Evolutionary conservation across 1,284 basidiomycete genomes (phyloP), one percentile per base, ranked within the genome.

Genomic region (Jaminaea rosea): DNA sequence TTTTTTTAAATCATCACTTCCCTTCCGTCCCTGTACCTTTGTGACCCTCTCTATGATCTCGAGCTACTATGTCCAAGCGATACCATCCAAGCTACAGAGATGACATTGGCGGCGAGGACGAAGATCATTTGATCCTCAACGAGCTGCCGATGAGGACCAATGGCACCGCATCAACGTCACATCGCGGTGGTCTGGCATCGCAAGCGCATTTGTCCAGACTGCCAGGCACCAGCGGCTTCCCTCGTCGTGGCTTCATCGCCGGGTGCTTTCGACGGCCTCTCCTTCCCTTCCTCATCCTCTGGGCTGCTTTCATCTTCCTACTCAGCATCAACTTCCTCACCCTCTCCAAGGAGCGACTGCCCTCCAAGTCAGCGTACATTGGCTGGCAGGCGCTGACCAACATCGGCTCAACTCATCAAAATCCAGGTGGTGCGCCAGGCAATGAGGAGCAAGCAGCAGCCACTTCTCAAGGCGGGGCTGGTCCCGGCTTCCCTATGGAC

Each of bases 401-500:
- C 2, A 31, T 47, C 23, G 39, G 39, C 11, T 21, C 26, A 11
- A 11, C n/a, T 4, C n/a, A 6, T 7, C 26, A 11, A 24, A 32
- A 15, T 3, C 29, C n/a, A n/a, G n/a, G 26, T n/a, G 17, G n/a
- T 39, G 36, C 17, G 17, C 36, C 8, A 13, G n/a, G 17, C 26
- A 10, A 4, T 13, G 13, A 8, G 3, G 9, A 11, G 26, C 41
- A 26, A 28, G 11, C 26, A 7, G 26, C 13, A 26, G 21, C 13
- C 9, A 11, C 15, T 11, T 28, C n/a, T 46, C 42, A 44, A 21
- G n/a, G 24, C 42, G 27, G 24, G 15, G 17, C 6, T n/a, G 50
- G 27, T 19, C 60, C 60, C 26, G 44, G 52, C 10, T 65, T 57
- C 27, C 66, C 66, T 7, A 56, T 65, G 37, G 64, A 69, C 50